Conservation (phyloP, 2,329 filamentous ascomycete species). For the Aspergillus latus region DNA sequence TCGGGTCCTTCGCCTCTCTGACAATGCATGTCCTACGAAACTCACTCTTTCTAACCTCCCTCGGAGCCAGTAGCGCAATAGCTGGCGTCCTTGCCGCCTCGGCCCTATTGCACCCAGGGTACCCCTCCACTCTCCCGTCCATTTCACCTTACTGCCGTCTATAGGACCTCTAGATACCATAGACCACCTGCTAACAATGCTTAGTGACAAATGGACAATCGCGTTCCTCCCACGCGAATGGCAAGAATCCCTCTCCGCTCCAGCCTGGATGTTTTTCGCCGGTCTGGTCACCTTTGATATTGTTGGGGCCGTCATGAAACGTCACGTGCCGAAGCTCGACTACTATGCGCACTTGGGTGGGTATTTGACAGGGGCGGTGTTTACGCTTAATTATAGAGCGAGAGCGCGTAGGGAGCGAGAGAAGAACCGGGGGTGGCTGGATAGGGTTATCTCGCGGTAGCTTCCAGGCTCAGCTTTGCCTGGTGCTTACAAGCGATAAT, state of each 20-base stretch:
- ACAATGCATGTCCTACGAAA: conserved; percentile 45
- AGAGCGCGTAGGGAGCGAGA: conserved; percentile 15
- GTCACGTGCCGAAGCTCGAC: conserved; percentile 36
- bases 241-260: conserved; percentile 44
- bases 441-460: conserved; percentile 8
- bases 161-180: neutral
- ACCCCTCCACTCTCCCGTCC: conserved; percentile 13
- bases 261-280: conserved; percentile 39
- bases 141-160: too few species aligned
- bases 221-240: conserved; percentile 42
- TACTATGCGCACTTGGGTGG: conserved; percentile 46
- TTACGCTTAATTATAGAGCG: conserved; percentile 16
- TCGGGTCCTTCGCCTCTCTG: conserved; percentile 51
- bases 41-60: conserved; percentile 46
- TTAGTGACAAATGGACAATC: conserved; percentile 43
- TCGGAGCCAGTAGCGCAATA: conserved; percentile 54
- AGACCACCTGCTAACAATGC: neutral
- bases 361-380: conserved; percentile 37
- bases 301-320: conserved; percentile 32
- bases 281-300: conserved; percentile 40
- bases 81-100: conserved; percentile 52
- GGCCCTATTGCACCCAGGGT: conserved; percentile 50
- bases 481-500: neutral
- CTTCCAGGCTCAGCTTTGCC: neutral
- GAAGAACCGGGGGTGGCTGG: conserved; percentile 20